Base-by-base conservation (phyloP, 2,329 filamentous ascomycete species). In the Botrytis elliptica region DNA sequence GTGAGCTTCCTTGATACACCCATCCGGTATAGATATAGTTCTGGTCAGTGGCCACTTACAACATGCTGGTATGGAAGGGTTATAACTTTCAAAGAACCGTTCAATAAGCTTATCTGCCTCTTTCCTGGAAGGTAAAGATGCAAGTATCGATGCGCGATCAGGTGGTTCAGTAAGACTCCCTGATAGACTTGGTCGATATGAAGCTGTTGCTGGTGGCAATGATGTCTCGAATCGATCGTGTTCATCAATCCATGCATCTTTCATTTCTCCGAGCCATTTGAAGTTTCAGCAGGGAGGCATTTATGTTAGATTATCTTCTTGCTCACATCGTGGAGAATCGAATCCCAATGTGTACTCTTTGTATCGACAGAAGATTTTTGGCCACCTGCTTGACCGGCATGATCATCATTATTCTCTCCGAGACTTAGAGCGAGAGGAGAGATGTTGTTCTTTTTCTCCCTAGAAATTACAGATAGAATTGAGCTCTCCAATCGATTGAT, bases 291-390 rank as follows among this genome's bases (percentile, higher is more conserved):
- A 29, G 9, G 14, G 12, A 29, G 25, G 12, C 14, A 18, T 55
- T 29, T 29, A 55, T 29, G 52, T 1, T 9, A 18, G 52, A 29
- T 55, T 55, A 3, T 29, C 12, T 14, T 55, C 10, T 1, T 36
- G 70, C 86, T 83, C 76, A 88, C 87, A 81, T 89, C 87, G 77
- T 89, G 86, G 20, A 89, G 79, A 79, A 89, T 88, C 5, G 87
- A 86, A 84, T 88, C 86, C 75, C 87, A 88, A 75, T 89, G 87
- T 62, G 87, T 89, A 18, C 86, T 86, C 6, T 87, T 74, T n/a
- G 75, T 73, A 72, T 76, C 77, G 62, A 70, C 65, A 62, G 57
- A 75, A 29, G 77, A 73, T 36, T 60, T 74, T 71, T 72, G 76
- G 44, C 74, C 75, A 25, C 75, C 74, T 68, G 75, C 67, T 67